Evolutionary conservation across 1,284 basidiomycete genomes (phyloP).

Genomic region (Trametes versicolor): DNA sequence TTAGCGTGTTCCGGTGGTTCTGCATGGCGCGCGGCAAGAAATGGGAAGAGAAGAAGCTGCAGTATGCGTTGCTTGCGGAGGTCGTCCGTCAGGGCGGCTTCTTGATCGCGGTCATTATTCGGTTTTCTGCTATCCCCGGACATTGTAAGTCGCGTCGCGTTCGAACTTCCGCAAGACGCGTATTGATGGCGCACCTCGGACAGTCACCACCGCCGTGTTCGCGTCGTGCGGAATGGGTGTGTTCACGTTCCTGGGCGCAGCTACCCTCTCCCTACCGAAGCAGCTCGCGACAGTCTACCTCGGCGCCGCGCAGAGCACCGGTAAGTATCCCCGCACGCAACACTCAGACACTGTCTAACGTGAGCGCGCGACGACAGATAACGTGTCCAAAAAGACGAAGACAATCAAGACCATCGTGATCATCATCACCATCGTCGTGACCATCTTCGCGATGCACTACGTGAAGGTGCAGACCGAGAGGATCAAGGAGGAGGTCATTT

Average conservation of each 20-base stretch:
- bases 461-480: slow-evolving; percentile 79
- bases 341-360: neutral
- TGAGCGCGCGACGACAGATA: slow-evolving; percentile 22
- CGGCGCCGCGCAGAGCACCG: slow-evolving; percentile 60
- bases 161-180: neutral
- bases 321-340: slow-evolving; percentile 34
- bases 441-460: slow-evolving; percentile 84
- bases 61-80: slow-evolving; percentile 80
- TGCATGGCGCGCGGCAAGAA: slow-evolving; percentile 72
- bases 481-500: slow-evolving; percentile 78
- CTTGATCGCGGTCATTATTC: slow-evolving; percentile 74
- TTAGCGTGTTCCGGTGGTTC: slow-evolving; percentile 71
- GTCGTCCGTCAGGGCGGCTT: slow-evolving; percentile 85
- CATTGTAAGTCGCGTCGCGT: slow-evolving; percentile 58
- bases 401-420: slow-evolving; percentile 73
- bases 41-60: slow-evolving; percentile 73
- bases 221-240: slow-evolving; percentile 83
- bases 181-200: neutral
- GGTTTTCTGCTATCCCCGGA: slow-evolving; percentile 82
- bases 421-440: slow-evolving; percentile 72
- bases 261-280: slow-evolving; percentile 81
- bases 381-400: slow-evolving; percentile 51
- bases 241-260: slow-evolving; percentile 74
- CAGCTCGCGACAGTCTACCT: slow-evolving; percentile 80
- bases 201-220: slow-evolving; percentile 79